Evolutionary conservation across 768 basidiomycete genomes (phyloP), one percentile per base, ranked within the genome.

Genomic region (Melanogaster broomeanus): DNA sequence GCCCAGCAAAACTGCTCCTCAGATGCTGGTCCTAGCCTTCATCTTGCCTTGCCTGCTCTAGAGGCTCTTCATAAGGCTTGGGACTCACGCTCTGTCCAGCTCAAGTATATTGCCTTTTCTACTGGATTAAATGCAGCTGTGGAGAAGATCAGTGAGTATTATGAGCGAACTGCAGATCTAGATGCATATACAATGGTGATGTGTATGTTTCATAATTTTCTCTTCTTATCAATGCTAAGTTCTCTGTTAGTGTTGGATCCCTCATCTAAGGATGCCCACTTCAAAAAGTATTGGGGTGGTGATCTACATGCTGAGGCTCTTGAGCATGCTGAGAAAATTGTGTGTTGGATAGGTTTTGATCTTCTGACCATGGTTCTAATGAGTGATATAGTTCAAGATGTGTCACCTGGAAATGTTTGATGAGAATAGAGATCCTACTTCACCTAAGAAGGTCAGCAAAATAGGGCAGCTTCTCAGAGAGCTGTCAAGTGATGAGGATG

Each of bases 61-160:
- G 64, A 72, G 31, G 58, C 45, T 11, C 47, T 71, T 2, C 64
- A 70, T 33, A 55, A 51, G 21, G 61, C 61, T 12, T 71, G 70
- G 71, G 21, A 48, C 0, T 22, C 35, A 4, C 49, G 50, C 4
- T 15, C 31, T 1, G n/a, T 18, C 0, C n/a, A 45, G n/a, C 10
- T 21, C 0, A 57, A 63, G 37, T 71, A 67, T 47, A 45, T 18
- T 2, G 38, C 42, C 1, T 69, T 70, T 53, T 12, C 16, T 18
- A 2, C 33, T 38, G 67, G 61, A 3, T 48, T 74, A 8, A 34
- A 59, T 10, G 63, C 63, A 2, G 74, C 59, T 2, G 45, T 61
- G 19, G 42, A 53, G 1, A 76, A 75, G 53, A 55, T 75, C n/a
- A 47, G 57, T 16, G 59, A 69, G 22, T 73, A 75, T 48, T 73